Conservation (phyloP, 305 asterid species). For the Fraxinus sp. region DNA sequence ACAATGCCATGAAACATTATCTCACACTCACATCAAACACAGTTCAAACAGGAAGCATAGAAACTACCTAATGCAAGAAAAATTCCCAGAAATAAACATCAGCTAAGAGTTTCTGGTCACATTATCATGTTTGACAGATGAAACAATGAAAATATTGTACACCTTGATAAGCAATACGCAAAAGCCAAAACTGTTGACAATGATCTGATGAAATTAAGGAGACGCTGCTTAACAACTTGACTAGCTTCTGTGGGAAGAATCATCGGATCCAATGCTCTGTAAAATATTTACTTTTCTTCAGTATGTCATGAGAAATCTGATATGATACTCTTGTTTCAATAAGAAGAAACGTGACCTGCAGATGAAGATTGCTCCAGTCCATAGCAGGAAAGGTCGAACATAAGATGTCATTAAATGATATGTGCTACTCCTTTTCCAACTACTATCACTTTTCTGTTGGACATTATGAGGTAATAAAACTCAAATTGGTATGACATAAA, state of each 20-base stretch:
- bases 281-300: constrained; percentile 34
- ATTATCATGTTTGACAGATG: neutral
- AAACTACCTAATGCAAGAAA: constrained; percentile 11
- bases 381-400: constrained; percentile 72
- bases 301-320: constrained; percentile 15
- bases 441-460: constrained; percentile 64
- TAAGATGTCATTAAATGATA: constrained; percentile 64
- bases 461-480: neutral
- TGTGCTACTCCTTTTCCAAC: constrained; percentile 71
- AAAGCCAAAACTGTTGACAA: constrained; percentile 83
- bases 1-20: neutral
- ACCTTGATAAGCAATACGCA: constrained; percentile 91
- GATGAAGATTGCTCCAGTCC: constrained; percentile 78
- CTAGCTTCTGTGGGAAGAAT: constrained; percentile 74
- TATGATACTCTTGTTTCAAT: neutral
- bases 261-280: constrained; percentile 81
- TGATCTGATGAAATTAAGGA: constrained; percentile 76
- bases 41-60: constrained; percentile 11
- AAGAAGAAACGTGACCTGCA: constrained; percentile 63
- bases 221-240: constrained; percentile 72
- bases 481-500: constrained; percentile 10
- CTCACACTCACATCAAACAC: constrained; percentile 10
- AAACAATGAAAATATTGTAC: constrained; percentile 12
- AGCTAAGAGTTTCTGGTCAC: neutral
- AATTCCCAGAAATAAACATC: neutral